Evolutionary conservation across 106 monocot genomes (phyloP), one percentile per base, ranked within the genome.

Genomic region (Dendrobium officinale): DNA sequence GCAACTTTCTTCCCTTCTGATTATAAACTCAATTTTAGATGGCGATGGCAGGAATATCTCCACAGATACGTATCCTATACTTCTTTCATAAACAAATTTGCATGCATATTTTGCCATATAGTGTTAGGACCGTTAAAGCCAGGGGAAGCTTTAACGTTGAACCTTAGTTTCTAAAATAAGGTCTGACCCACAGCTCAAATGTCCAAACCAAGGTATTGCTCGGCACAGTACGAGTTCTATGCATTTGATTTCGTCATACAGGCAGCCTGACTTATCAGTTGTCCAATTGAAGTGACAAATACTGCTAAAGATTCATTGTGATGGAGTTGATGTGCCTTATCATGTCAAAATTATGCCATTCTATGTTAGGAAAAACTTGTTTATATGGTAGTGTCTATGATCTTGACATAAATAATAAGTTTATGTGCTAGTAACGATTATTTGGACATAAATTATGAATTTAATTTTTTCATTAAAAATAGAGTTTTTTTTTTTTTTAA

Each of bases 21-120:
- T 5, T 77, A n/a, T 33, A 75, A 61, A 78, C 75, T 81, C n/a
- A 83, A 18, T 79, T 86, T 83, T 86, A 99, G 95, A 91, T 95
- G 98, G 82, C 98, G 80, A 95, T 90, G 89, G 85, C 80, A 79
- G 89, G 89, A 78, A 54, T 90, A 55, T 80, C 89, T 72, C 86
- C 87, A 55, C 87, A 84, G 83, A 80, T 91, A 82, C 77, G 89
- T 90, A 90, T 90, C 86, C 86, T 88, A 18, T 67, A 59, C 17
- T 78, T 78, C 7, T 40, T 24, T 61, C 2, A 59, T 58, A 78
- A 78, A 18, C 22, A 19, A 17, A 10, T 78, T 31, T 74, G 74
- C 74, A 44, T 74, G n/a, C 16, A 4, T 37, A 22, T 70, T 66
- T 70, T 70, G 70, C 29, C 70, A 33, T 37, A 37, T 33, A 11